phyloP scores from a whole-genome alignment of 2,329 filamentous ascomycete genomes.

The Exophiala calicioides region DNA sequence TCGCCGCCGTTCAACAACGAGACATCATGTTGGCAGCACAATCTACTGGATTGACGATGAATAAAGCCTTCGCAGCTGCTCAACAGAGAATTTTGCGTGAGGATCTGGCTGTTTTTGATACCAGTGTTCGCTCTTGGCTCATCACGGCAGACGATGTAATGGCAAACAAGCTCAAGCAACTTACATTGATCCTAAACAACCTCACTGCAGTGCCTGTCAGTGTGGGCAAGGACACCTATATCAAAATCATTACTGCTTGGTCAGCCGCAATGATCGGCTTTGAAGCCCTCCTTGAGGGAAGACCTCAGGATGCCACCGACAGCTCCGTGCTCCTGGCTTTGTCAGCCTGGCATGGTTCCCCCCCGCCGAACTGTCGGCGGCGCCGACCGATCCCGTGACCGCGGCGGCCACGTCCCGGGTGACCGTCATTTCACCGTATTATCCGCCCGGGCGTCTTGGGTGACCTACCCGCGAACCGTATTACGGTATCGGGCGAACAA shows the following conservation, averaged over 20 bases:
- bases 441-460: too few relatives aligned
- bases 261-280: constrained; percentile 30
- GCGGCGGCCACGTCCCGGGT: too few relatives aligned
- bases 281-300: constrained; percentile 35
- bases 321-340: constrained; percentile 36
- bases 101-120: constrained; percentile 41
- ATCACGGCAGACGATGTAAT: constrained; percentile 35
- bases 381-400: too few relatives aligned
- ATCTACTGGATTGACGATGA: constrained; percentile 1
- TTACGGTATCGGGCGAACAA: too few relatives aligned
- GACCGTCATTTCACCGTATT: too few relatives aligned
- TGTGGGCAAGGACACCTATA: constrained; percentile 28
- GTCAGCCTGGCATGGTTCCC: constrained; percentile 41
- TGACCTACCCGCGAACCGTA: too few relatives aligned
- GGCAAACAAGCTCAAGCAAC: constrained; percentile 31
- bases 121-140: constrained; percentile 43
- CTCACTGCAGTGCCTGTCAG: constrained; percentile 22
- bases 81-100: constrained; percentile 28
- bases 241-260: constrained; percentile 37
- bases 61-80: constrained; percentile 2
- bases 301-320: constrained; percentile 30
- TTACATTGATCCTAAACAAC: constrained; percentile 36
- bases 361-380: too few relatives aligned
- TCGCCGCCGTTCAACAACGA: constrained; percentile 1
- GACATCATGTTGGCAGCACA: not conserved